Evolutionary conservation across 441 rosid genomes (phyloP).

Genomic region (Eruca vesicaria): DNA sequence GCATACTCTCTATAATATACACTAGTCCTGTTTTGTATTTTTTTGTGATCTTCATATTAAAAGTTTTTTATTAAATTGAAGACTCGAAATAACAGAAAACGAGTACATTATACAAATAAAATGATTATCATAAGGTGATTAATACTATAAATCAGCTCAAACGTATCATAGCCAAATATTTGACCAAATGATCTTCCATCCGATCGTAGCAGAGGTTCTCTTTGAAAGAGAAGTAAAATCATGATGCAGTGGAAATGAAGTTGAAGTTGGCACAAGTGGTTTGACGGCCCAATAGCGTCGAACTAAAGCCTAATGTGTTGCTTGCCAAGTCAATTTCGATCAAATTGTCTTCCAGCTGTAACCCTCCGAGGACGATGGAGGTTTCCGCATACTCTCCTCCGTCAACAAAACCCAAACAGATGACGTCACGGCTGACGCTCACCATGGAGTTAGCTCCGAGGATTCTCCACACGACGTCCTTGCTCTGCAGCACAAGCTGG

Average conservation of each 20-base stretch:
- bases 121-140: neutral
- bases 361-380: constrained; percentile 71
- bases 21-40: neutral
- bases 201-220: neutral
- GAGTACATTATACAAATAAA: neutral
- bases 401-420: constrained; percentile 66
- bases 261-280: constrained; percentile 77
- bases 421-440: constrained; percentile 42
- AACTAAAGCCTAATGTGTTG: constrained; percentile 70
- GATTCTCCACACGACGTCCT: constrained; percentile 53
- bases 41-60: neutral
- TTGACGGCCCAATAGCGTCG: constrained; percentile 46
- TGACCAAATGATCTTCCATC: neutral
- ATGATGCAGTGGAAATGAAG: constrained; percentile 47
- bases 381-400: constrained; percentile 62
- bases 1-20: neutral
- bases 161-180: neutral
- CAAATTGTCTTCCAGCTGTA: constrained; percentile 59
- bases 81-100: neutral
- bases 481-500: constrained; percentile 52
- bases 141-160: neutral
- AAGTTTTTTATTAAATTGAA: neutral
- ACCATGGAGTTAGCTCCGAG: constrained; percentile 79
- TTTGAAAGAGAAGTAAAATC: neutral
- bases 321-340: constrained; percentile 63